Evolutionary conservation across 2,329 filamentous ascomycete species (phyloP).

Genomic region (Davidsoniella virescens): DNA sequence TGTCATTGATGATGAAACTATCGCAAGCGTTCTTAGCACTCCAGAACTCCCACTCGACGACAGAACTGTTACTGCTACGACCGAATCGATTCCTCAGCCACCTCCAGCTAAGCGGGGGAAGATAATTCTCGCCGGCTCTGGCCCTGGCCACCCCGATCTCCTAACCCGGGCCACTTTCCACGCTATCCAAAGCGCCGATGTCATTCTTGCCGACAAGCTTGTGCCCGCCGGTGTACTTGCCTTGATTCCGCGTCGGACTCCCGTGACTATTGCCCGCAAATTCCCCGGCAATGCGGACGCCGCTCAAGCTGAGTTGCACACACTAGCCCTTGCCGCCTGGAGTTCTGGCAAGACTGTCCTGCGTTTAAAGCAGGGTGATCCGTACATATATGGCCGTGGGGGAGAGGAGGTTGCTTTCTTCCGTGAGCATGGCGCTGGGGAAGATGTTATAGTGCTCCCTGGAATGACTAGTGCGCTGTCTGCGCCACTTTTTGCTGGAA

Average conservation of each 20-base stretch:
- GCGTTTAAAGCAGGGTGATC: constrained; percentile 88
- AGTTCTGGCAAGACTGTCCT: constrained; percentile 60
- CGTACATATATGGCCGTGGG: constrained; percentile 87
- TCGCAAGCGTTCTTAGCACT: constrained; percentile 57
- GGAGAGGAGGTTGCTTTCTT: constrained; percentile 88
- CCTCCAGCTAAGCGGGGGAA: constrained; percentile 19
- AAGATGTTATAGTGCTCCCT: constrained; percentile 55
- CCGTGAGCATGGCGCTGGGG: constrained; percentile 49
- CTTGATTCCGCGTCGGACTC: constrained; percentile 76
- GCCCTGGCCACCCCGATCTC: constrained; percentile 82
- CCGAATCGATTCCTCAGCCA: neutral
- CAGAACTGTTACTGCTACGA: neutral
- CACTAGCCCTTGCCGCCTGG: constrained; percentile 54
- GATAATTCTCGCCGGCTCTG: constrained; percentile 80
- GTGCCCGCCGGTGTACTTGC: constrained; percentile 73
- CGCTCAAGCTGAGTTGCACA: constrained; percentile 78
- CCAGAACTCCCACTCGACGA: constrained; percentile 28
- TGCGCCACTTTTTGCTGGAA: constrained; percentile 73
- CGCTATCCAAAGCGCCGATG: constrained; percentile 56
- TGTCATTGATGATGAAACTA: constrained; percentile 61
- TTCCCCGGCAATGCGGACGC: constrained; percentile 94
- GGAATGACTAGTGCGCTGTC: constrained; percentile 80
- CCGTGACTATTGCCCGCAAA: constrained; percentile 84
- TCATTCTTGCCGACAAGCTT: constrained; percentile 76
- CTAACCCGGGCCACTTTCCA: constrained; percentile 70